Conservation (phyloP, 331 rosid genomes). For the Rhamnella rubrinervis region DNA sequence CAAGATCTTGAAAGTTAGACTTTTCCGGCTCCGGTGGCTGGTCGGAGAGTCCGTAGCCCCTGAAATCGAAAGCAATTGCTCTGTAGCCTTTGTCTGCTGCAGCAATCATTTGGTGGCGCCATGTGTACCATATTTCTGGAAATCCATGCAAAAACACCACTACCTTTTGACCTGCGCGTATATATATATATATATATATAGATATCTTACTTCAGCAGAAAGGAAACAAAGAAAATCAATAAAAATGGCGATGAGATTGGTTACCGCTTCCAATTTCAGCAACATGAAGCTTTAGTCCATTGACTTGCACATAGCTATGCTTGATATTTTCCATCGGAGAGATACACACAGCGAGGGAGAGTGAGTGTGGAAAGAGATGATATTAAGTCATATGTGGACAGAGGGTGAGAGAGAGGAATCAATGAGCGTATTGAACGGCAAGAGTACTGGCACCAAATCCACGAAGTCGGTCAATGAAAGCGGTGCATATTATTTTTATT, state of each 20-base stretch:
- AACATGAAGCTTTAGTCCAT: constrained; percentile 23
- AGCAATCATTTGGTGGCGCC: constrained; percentile 62
- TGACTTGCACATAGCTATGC: constrained; percentile 13
- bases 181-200: too few relatives aligned
- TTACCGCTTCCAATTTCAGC: constrained; percentile 25
- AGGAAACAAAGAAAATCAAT: background rate
- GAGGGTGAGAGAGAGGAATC: too few relatives aligned
- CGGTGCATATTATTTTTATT: too few relatives aligned
- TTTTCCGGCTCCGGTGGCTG: constrained; percentile 54
- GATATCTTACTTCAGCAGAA: too few relatives aligned
- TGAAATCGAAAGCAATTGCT: constrained; percentile 53
- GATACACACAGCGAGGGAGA: background rate
- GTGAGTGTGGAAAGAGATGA: background rate
- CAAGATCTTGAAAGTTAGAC: constrained; percentile 37
- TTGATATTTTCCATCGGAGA: constrained; percentile 16
- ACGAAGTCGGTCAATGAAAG: too few relatives aligned
- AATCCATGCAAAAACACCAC: constrained; percentile 69
- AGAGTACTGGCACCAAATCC: too few relatives aligned
- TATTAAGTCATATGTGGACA: too few relatives aligned
- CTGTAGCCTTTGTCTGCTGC: constrained; percentile 45
- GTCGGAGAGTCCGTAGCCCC: constrained; percentile 75
- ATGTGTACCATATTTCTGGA: constrained; percentile 73
- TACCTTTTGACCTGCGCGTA: constrained; percentile 39
- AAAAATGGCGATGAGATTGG: background rate
- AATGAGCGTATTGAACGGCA: too few relatives aligned